phyloP scores from a whole-genome alignment of 1,284 basidiomycete genomes.

The Heterobasidion occidentale region DNA sequence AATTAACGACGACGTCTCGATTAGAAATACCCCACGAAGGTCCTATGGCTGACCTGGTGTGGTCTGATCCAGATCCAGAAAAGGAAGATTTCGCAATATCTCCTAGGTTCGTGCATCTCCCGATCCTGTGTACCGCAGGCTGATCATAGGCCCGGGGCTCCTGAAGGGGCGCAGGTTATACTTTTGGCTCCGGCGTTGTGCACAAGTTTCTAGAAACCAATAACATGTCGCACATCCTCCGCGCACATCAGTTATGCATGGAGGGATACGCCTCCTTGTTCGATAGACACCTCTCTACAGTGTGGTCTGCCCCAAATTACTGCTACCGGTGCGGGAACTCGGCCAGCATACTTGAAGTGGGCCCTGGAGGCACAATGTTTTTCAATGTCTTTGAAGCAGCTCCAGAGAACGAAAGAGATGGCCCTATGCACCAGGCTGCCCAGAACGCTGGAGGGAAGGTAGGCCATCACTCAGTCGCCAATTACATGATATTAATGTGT shows the following conservation, averaged over 20 bases:
- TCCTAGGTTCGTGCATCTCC: constrained; percentile 60
- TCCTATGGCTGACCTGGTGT: constrained; percentile 99
- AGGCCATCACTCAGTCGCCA: constrained; percentile 11
- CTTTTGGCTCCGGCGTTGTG: constrained; percentile 98
- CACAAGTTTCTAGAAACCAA: constrained; percentile 95
- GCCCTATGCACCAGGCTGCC: constrained; percentile 64
- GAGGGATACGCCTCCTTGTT: constrained; percentile 96
- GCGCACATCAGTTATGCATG: constrained; percentile 99
- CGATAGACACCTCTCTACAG: constrained; percentile 91
- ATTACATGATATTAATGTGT: too few species aligned
- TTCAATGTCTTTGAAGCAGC: constrained; percentile 99
- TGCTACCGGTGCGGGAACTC: constrained; percentile 98
- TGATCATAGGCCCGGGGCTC: constrained; percentile 7
- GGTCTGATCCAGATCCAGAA: constrained; percentile 99
- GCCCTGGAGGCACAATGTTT: constrained; percentile 83
- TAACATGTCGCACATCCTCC: constrained; percentile 94
- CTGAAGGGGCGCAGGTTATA: constrained; percentile 92
- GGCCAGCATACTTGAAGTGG: constrained; percentile 94
- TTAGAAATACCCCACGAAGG: constrained; percentile 98
- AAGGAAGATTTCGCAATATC: constrained; percentile 99
- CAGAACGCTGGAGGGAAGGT: constrained; percentile 69
- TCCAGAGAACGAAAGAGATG: constrained; percentile 92
- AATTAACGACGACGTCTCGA: constrained; percentile 13
- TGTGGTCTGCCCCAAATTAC: constrained; percentile 99
- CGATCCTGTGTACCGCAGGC: constrained; percentile 6